Conservation (phyloP, 306 rosid genomes). For the Lithocarpus polystachyus region DNA sequence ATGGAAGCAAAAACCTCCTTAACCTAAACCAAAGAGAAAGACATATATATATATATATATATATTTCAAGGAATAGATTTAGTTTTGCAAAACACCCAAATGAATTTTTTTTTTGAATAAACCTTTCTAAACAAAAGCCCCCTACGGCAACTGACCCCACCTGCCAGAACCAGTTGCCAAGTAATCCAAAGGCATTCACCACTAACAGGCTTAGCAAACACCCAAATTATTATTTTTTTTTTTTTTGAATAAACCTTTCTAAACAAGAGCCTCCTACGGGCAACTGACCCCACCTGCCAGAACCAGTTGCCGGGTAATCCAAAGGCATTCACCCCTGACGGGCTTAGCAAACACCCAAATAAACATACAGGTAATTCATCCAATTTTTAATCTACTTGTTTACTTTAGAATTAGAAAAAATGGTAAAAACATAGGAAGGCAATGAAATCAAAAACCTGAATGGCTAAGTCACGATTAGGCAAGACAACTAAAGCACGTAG, state of each 20-base stretch:
- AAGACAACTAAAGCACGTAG: slow-evolving; percentile 77
- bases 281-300: no score
- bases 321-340: no score
- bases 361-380: not conserved
- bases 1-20: slow-evolving; percentile 65
- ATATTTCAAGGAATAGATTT: not conserved
- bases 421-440: not conserved
- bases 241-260: no score
- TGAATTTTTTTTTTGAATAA: no score
- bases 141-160: no score
- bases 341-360: not conserved
- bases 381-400: not conserved
- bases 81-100: not conserved
- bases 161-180: no score
- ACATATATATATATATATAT: not conserved
- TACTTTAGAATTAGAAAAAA: not conserved
- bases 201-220: no score
- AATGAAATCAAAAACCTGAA: slow-evolving; percentile 52
- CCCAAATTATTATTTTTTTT: no score
- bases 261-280: no score
- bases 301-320: no score
- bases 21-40: slow-evolving; percentile 30
- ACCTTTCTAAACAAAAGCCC: no score
- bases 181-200: no score
- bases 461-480: slow-evolving; percentile 89